Evolutionary conservation across 2,329 filamentous ascomycete species (phyloP).

Genomic region (Cadophora luteo-olivacea): DNA sequence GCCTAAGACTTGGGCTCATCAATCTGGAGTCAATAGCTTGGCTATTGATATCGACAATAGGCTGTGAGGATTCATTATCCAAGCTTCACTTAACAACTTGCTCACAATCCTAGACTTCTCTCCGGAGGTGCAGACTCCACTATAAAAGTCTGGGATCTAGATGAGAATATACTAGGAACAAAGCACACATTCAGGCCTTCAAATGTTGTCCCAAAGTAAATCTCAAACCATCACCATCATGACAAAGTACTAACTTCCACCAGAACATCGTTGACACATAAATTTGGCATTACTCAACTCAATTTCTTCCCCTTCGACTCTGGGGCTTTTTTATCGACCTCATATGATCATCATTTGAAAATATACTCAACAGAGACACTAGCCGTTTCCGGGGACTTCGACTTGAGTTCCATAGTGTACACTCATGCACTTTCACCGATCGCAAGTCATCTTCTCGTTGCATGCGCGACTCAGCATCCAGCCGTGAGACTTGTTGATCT

Average conservation of each 20-base stretch:
- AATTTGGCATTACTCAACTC: conserved; percentile 76
- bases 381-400: conserved; percentile 68
- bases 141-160: conserved; percentile 87
- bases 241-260: not conserved
- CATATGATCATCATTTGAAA: conserved; percentile 80
- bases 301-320: conserved; percentile 82
- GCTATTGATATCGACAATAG: conserved; percentile 84
- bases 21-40: conserved; percentile 78
- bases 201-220: conserved; percentile 54
- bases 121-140: conserved; percentile 88
- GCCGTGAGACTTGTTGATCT: conserved; percentile 86
- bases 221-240: not conserved
- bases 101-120: conserved; percentile 62
- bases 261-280: conserved; percentile 54
- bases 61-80: conserved; percentile 56
- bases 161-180: conserved; percentile 54
- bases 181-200: conserved; percentile 61
- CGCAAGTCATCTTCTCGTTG: conserved; percentile 77
- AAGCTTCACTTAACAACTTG: conserved; percentile 12
- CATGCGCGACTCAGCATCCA: conserved; percentile 86
- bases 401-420: conserved; percentile 72
- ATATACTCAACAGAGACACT: conserved; percentile 73
- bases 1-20: conserved; percentile 65
- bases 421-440: conserved; percentile 80
- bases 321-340: conserved; percentile 76